Percentiles rank a stretch among this genome's conserved stretches.
phyloP scores from a whole-genome alignment of 2,329 filamentous ascomycete genomes.

The Colletotrichum limetticola region DNA sequence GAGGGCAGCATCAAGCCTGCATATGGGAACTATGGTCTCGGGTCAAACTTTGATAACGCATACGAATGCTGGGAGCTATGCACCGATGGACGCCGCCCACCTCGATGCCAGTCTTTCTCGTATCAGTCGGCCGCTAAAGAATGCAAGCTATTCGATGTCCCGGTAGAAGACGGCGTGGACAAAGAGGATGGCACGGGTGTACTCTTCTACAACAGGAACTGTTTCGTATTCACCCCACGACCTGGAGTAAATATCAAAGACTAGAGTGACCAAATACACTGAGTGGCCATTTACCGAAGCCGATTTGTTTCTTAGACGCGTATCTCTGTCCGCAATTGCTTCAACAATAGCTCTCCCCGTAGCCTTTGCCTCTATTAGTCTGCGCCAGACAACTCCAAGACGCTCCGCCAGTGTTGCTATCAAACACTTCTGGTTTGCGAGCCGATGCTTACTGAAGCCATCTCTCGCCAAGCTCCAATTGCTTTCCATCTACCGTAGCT shows the following conservation, averaged over 20 bases:
- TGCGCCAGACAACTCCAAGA: no score
- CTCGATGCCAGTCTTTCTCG: not conserved
- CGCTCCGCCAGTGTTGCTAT: no score
- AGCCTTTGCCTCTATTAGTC: no score
- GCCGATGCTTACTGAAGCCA: not conserved
- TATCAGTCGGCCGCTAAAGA: not conserved
- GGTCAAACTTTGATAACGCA: not conserved
- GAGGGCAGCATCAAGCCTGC: not conserved
- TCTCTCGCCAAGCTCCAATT: not conserved
- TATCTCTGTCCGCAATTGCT: no score
- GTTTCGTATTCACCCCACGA: not conserved
- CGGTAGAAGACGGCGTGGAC: not conserved
- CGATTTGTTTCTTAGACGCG: no score
- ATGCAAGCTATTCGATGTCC: not conserved
- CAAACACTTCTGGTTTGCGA: not conserved
- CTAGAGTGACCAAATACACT: not conserved
- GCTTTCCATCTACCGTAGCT: not conserved
- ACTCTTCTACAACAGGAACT: not conserved
- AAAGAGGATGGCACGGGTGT: not conserved
- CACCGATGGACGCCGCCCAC: not conserved
- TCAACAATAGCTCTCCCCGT: no score
- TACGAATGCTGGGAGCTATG: not conserved
- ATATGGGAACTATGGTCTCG: not conserved
- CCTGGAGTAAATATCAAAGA: not conserved
- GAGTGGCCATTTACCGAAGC: no score